These are phyloP conservation scores for Mortierella sp. DNA, from an alignment of 371 early-diverging fungal genomes.

Conservation along the genomic window DNA sequence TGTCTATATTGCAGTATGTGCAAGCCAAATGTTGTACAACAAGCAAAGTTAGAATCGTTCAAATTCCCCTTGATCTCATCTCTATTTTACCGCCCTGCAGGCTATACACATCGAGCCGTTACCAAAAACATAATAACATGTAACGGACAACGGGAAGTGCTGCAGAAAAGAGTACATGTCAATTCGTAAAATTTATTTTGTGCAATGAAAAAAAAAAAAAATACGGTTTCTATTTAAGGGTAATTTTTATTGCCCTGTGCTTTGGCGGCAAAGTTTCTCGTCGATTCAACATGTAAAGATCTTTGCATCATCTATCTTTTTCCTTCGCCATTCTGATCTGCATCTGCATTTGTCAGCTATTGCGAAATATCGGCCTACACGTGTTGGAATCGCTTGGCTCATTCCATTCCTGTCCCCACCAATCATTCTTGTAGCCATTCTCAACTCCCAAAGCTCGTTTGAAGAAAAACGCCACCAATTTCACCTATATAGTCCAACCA, in stretches of 20 bases:
- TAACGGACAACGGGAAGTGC: no score
- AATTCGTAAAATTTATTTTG: no score
- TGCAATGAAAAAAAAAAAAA: background rate
- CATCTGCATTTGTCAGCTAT: background rate
- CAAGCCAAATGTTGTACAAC: background rate
- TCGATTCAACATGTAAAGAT: no score
- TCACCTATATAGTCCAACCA: background rate
- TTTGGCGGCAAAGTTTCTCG: no score
- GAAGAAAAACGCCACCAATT: slow-evolving; percentile 32
- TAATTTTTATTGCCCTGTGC: background rate
- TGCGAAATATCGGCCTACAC: background rate
- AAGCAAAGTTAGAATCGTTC: background rate
- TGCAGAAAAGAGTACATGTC: no score
- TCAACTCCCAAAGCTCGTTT: background rate
- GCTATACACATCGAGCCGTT: no score
- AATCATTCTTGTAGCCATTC: background rate
- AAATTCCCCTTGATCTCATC: background rate
- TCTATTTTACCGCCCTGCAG: background rate
- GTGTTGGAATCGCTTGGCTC: background rate
- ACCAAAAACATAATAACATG: no score
- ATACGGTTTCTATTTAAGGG: background rate
- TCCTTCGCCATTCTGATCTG: no score
- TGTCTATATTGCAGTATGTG: background rate
- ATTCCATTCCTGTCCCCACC: background rate
- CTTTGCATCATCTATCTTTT: no score